phyloP scores from a whole-genome alignment of 768 basidiomycete genomes.

The Fomitopsis pulvina region DNA sequence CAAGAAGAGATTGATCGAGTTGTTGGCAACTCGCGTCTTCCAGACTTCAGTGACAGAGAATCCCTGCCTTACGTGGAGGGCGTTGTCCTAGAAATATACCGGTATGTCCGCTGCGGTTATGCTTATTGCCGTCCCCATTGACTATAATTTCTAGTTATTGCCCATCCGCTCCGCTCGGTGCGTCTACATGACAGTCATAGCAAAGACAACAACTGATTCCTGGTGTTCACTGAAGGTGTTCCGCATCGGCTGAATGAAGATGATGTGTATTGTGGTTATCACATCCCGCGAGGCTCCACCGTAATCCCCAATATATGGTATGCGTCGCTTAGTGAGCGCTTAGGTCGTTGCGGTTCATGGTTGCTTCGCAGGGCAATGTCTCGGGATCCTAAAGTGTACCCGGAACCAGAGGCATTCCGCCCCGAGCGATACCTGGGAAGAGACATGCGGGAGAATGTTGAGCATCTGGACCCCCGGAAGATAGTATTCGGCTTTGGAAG shows the following conservation, averaged over 20 bases:
- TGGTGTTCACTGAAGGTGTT: too few species aligned
- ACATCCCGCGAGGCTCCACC: slow-evolving; percentile 20
- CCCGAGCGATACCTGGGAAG: slow-evolving; percentile 12
- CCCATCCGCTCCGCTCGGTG: too few species aligned
- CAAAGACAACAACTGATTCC: background rate
- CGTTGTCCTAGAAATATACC: slow-evolving; percentile 4
- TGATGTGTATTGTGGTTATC: background rate
- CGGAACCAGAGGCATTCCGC: slow-evolving; percentile 22
- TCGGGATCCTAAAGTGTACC: slow-evolving; percentile 22
- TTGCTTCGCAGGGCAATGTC: slow-evolving; percentile 11
- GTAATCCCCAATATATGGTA: slow-evolving; percentile 16
- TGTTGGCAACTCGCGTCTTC: slow-evolving; percentile 19
- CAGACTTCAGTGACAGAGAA: slow-evolving; percentile 7
- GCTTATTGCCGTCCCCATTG: too few species aligned
- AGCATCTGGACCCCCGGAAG: slow-evolving; percentile 1
- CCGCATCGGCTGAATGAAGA: background rate
- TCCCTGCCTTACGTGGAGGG: slow-evolving; percentile 9
- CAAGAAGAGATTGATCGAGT: slow-evolving; percentile 23
- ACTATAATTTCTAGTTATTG: too few species aligned
- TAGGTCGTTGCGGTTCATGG: background rate
- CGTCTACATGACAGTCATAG: too few species aligned
- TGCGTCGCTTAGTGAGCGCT: background rate
- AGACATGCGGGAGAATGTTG: background rate
- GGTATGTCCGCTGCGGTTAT: slow-evolving; percentile 3
- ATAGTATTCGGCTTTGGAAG: slow-evolving; percentile 14